Evolutionary conservation across 371 early-diverging fungal genomes (phyloP).

Genomic region (Rhizomucor pusillus): DNA sequence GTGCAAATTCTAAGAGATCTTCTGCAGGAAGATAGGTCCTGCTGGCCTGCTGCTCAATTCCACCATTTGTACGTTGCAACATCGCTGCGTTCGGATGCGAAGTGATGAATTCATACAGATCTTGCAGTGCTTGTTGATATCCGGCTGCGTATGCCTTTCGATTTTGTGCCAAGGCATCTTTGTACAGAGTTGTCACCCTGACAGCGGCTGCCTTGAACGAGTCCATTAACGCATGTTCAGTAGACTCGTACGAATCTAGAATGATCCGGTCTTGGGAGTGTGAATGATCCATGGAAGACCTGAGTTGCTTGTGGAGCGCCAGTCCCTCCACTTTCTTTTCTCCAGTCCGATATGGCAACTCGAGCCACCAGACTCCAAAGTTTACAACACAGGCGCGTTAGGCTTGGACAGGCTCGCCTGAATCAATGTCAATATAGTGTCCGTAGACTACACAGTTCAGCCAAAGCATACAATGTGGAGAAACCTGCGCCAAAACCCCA

Average conservation of each 20-base stretch:
- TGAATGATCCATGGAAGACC: constrained; percentile 5
- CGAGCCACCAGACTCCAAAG: too few species aligned
- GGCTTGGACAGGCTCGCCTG: too few species aligned
- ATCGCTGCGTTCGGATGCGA: constrained; percentile 29
- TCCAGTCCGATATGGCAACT: too few species aligned
- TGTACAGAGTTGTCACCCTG: constrained; percentile 71
- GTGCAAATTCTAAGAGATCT: constrained; percentile 55
- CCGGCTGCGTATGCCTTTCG: constrained; percentile 62
- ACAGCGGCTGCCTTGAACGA: constrained; percentile 71
- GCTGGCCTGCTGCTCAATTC: constrained; percentile 19
- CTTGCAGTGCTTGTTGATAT: constrained; percentile 72
- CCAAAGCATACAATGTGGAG: too few species aligned
- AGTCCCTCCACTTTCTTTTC: background rate
- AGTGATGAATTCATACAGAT: constrained; percentile 60
- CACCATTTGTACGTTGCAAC: too few species aligned
- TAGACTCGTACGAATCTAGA: constrained; percentile 42
- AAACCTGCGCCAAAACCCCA: constrained; percentile 9
- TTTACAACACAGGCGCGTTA: too few species aligned
- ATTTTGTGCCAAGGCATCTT: constrained; percentile 64
- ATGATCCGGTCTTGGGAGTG: constrained; percentile 16
- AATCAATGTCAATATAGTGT: too few species aligned
- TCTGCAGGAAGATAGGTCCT: constrained; percentile 46
- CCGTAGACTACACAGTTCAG: too few species aligned
- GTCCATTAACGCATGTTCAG: constrained; percentile 55
- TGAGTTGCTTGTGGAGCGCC: background rate